phyloP scores from a whole-genome alignment of 1,139 yeast species.

The Yamadazyma oceani region DNA sequence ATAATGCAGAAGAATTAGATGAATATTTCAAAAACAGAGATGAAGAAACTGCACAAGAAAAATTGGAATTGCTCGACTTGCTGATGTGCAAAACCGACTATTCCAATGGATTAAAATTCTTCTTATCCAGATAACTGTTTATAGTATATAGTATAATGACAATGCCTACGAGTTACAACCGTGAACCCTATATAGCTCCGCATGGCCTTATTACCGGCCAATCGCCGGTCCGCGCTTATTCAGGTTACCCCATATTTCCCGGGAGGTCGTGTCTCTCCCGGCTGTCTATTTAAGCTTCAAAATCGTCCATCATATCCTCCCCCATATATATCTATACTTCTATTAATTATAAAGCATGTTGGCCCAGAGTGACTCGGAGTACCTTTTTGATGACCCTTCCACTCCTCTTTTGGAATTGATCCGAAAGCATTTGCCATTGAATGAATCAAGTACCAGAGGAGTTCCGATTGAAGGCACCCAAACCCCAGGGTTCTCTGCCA shows the following conservation, averaged over 20 bases:
- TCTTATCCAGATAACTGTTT: conserved; percentile 3
- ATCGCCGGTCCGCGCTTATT: too few relatives aligned
- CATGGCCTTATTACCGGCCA: too few relatives aligned
- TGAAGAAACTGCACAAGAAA: conserved; percentile 11
- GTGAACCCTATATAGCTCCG: too few relatives aligned
- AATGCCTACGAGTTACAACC: not conserved
- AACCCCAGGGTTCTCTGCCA: conserved; percentile 29
- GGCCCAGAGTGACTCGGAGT: conserved; percentile 15
- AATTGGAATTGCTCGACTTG: conserved; percentile 15
- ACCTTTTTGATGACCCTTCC: conserved; percentile 20
- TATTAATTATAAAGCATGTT: conserved; percentile 9
- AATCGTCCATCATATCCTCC: too few relatives aligned
- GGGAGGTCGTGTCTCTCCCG: not conserved
- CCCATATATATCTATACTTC: not conserved
- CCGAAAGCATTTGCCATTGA: conserved; percentile 26
- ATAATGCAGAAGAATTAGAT: conserved; percentile 29
- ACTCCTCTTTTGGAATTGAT: conserved; percentile 20
- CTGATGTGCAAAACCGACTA: conserved; percentile 18
- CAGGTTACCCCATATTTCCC: too few relatives aligned
- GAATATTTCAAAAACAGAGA: conserved; percentile 15
- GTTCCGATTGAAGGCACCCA: conserved; percentile 32
- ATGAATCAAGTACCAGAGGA: conserved; percentile 16
- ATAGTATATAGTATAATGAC: not conserved
- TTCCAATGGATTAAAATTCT: conserved; percentile 13
- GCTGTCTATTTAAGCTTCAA: too few relatives aligned